Evolutionary conservation across 176 grass and related monocot species (phyloP).

Genomic region (Elymus sibiricus): DNA sequence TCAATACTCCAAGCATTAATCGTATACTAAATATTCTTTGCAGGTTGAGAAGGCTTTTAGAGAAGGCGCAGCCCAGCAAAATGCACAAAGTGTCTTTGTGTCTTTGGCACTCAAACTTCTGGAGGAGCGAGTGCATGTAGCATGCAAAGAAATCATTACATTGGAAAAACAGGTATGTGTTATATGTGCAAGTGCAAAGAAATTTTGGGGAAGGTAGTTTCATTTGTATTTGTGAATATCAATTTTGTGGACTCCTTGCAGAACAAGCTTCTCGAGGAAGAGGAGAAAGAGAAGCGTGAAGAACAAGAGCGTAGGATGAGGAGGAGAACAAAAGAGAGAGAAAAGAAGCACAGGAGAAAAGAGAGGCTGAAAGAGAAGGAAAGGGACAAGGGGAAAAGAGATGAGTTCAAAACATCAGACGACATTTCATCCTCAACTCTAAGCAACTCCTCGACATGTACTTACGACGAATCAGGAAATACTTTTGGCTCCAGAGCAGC

Average conservation of each 20-base stretch:
- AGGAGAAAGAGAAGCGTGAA: slow-evolving; percentile 91
- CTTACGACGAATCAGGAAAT: slow-evolving; percentile 41
- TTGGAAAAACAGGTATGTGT: slow-evolving; percentile 89
- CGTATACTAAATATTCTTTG: slow-evolving; percentile 32
- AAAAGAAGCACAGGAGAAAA: slow-evolving; percentile 96
- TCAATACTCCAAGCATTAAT: neutral
- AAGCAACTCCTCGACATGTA: slow-evolving; percentile 30
- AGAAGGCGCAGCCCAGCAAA: slow-evolving; percentile 92
- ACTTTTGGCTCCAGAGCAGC: slow-evolving; percentile 38
- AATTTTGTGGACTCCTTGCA: slow-evolving; percentile 34
- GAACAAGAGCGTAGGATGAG: slow-evolving; percentile 89
- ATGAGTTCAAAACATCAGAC: slow-evolving; percentile 35
- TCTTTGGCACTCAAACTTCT: slow-evolving; percentile 84
- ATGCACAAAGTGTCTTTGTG: slow-evolving; percentile 92
- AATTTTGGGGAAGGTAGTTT: neutral
- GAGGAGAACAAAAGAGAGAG: slow-evolving; percentile 79
- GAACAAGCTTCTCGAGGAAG: slow-evolving; percentile 96
- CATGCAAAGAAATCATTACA: slow-evolving; percentile 97
- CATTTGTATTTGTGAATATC: slow-evolving; percentile 11
- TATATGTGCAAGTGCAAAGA: slow-evolving; percentile 30
- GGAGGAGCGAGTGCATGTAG: slow-evolving; percentile 92
- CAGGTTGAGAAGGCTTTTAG: slow-evolving; percentile 97
- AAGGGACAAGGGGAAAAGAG: slow-evolving; percentile 54
- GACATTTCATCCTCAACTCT: slow-evolving; percentile 35
- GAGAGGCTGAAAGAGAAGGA: slow-evolving; percentile 91